These are phyloP conservation scores for Volutella citrinella DNA, from an alignment of 2,329 filamentous ascomycete genomes.

Conservation along the genomic window DNA sequence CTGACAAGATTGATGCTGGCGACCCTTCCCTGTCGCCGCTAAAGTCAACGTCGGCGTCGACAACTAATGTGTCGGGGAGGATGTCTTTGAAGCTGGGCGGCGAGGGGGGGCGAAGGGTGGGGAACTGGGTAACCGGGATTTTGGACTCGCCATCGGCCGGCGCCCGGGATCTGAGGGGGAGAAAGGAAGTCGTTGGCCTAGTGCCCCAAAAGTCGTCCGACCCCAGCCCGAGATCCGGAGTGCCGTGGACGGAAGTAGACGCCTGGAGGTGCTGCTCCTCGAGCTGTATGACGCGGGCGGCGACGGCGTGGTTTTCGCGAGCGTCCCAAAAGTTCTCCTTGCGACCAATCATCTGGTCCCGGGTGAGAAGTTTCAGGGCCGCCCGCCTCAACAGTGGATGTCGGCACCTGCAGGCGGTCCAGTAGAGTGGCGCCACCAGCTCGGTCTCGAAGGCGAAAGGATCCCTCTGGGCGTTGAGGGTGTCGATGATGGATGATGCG, in stretches of 20 bases:
- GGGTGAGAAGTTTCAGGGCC: slow-evolving; percentile 34
- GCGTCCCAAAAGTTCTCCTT: slow-evolving; percentile 40
- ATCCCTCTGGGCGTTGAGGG: slow-evolving; percentile 12
- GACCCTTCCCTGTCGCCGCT: slow-evolving; percentile 1
- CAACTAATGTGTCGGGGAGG: too few species aligned
- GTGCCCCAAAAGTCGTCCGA: too few species aligned
- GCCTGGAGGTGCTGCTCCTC: slow-evolving; percentile 26
- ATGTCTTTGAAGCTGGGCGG: slow-evolving; percentile 19
- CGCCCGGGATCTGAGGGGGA: too few species aligned
- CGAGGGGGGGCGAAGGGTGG: slow-evolving; percentile 4
- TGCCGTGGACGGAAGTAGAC: not conserved
- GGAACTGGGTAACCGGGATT: slow-evolving; percentile 10
- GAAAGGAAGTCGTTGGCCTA: too few species aligned
- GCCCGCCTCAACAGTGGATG: slow-evolving; percentile 39
- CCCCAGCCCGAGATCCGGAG: not conserved
- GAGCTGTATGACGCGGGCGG: slow-evolving; percentile 32
- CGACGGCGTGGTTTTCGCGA: slow-evolving; percentile 29
- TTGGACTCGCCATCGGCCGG: too few species aligned
- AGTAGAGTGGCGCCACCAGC: slow-evolving; percentile 40
- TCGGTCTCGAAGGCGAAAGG: slow-evolving; percentile 42
- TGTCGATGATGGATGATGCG: slow-evolving; percentile 26
- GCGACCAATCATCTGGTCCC: slow-evolving; percentile 28
- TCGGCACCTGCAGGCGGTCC: slow-evolving; percentile 37
- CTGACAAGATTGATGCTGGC: slow-evolving; percentile 6
- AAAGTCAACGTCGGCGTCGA: not conserved